Base-by-base conservation (phyloP, 1,284 basidiomycete species). In the Fomes fomentarius region DNA sequence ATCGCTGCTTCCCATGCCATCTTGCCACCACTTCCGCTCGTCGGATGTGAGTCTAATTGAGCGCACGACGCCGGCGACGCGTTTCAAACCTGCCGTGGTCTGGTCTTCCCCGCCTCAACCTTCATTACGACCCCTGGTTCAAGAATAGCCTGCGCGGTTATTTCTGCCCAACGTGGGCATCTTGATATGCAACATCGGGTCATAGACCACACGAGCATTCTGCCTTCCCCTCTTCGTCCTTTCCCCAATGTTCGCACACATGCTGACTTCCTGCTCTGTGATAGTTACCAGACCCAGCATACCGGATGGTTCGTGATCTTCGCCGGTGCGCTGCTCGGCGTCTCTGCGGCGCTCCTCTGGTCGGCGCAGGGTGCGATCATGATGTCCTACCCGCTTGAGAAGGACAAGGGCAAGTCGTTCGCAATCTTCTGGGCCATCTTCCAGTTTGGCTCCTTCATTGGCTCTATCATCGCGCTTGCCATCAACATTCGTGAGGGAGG, bases 321-420 rank as follows among this genome's bases (percentile, higher is more conserved):
- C 37, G 76, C 81, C 1, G 82, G 83, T 11, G 82, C 78, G 4
- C 66, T 85, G 39, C 77, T 85, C 33, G 84, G 84, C 26, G 59
- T 82, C 24, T 79, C 81, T 44, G 84, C 84, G 11, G 80, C 79
- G n/a, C 69, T 85, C n/a, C 71, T 85, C 12, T 83, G 81, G 81
- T 77, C 80, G 14, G 79, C 80, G 0, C 83, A 85, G 61, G 82
- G 82, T 8, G 69, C 76, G 1, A 74, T 83, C 51, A 84, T 83
- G 76, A 76, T 84, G 76, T 82, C 54, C 83, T 87, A 71, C 48
- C 69, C 69, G 51, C 73, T 82, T 53, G 76, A 86, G 54, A 78
- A 85, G 58, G 74, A 89, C 64, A 83, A 86, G 66, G 67, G 74
- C 7, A 71, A 69, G 40, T 65, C 75, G 10, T 78, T 75, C 58